Conservation (phyloP, 139 green algal species). For the Nannochloris sp. region DNA sequence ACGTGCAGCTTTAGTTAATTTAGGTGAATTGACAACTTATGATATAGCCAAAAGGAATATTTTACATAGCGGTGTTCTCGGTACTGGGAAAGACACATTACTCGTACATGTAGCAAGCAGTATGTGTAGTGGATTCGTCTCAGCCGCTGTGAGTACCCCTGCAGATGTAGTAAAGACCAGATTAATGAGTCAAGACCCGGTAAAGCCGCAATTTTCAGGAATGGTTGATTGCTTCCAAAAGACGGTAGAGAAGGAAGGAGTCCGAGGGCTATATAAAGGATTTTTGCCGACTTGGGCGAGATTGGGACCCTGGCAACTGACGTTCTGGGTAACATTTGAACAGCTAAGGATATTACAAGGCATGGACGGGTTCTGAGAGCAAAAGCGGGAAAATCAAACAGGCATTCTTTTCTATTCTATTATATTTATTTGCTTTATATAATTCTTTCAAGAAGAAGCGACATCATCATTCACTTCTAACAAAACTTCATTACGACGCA, state of each 20-base stretch:
- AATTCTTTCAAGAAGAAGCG: too few relatives aligned
- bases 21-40: slow-evolving; percentile 63
- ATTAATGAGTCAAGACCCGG: slow-evolving; percentile 67
- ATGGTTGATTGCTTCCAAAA: slow-evolving; percentile 49
- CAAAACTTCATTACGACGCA: slow-evolving; percentile 7
- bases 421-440: too few relatives aligned
- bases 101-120: slow-evolving; percentile 32
- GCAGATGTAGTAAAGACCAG: slow-evolving; percentile 66
- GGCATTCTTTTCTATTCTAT: background rate
- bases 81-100: slow-evolving; percentile 35
- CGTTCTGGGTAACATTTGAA: slow-evolving; percentile 54
- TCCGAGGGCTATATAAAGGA: slow-evolving; percentile 49
- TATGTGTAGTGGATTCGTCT: slow-evolving; percentile 38
- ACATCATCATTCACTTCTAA: background rate
- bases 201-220: slow-evolving; percentile 20
- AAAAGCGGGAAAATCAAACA: background rate
- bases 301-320: slow-evolving; percentile 62
- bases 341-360: slow-evolving; percentile 21
- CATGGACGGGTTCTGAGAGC: slow-evolving; percentile 5
- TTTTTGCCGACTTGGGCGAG: slow-evolving; percentile 64
- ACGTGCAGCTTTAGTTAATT: slow-evolving; percentile 59
- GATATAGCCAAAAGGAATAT: slow-evolving; percentile 40
- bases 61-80: slow-evolving; percentile 11
- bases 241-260: slow-evolving; percentile 41
- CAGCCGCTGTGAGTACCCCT: slow-evolving; percentile 12